Percentiles rank a stretch among this genome's conserved stretches.
Evolutionary conservation across 192 early-diverging fungal genomes (phyloP).

Genomic region (Mortierella antarctica): DNA sequence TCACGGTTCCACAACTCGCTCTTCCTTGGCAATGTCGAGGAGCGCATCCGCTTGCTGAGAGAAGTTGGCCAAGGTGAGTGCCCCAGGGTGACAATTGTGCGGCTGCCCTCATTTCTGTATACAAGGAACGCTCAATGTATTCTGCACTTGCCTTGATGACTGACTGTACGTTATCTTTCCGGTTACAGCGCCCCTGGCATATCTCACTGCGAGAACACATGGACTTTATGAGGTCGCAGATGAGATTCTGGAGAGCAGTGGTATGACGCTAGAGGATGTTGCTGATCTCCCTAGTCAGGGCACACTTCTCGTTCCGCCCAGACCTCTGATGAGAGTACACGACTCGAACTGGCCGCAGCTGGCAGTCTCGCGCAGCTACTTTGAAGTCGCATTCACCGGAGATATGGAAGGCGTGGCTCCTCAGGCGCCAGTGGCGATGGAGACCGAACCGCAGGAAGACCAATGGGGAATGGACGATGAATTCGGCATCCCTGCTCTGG

Average conservation of each 20-base stretch:
- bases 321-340: constrained; percentile 75
- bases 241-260: constrained; percentile 80
- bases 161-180: background rate
- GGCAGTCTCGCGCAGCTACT: constrained; percentile 84
- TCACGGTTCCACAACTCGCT: constrained; percentile 94
- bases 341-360: constrained; percentile 96
- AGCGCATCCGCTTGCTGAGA: constrained; percentile 84
- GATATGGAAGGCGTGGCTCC: constrained; percentile 61
- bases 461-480: constrained; percentile 87
- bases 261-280: constrained; percentile 72
- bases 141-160: background rate
- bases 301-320: constrained; percentile 72
- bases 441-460: constrained; percentile 66
- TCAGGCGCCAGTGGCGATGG: constrained; percentile 63
- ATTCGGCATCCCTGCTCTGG: constrained; percentile 63
- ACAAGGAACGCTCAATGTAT: background rate
- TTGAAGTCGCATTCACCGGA: constrained; percentile 78
- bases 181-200: constrained; percentile 83
- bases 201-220: constrained; percentile 90
- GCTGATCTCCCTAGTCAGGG: constrained; percentile 55
- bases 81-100: background rate
- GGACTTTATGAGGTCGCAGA: constrained; percentile 89
- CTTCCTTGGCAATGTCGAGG: constrained; percentile 92
- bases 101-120: background rate
- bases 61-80: constrained; percentile 88